Evolutionary conservation across 768 basidiomycete species (phyloP).

Genomic region (Amylocystis lapponica): DNA sequence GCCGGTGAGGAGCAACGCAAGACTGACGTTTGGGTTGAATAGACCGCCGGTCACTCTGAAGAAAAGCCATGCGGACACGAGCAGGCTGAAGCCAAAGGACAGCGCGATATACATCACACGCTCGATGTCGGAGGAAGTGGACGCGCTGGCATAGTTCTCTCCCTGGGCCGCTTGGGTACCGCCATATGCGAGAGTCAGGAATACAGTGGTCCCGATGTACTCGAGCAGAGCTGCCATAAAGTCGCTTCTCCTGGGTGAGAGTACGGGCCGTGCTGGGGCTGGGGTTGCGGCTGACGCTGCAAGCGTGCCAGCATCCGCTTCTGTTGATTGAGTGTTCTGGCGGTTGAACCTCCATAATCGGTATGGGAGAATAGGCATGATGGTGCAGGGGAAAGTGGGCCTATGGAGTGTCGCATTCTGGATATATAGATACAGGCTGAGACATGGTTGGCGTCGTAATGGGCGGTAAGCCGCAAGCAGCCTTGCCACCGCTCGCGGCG

Average conservation of each 20-base stretch:
- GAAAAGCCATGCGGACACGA: conserved; percentile 64
- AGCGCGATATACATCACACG: conserved; percentile 51
- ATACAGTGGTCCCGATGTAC: conserved; percentile 53
- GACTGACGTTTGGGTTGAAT: conserved; percentile 60
- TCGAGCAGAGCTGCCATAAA: conserved; percentile 47
- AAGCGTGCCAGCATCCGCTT: too few species aligned
- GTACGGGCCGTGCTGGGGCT: too few species aligned
- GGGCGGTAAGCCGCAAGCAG: too few species aligned
- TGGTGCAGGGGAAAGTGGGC: too few species aligned
- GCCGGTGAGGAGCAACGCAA: conserved; percentile 54
- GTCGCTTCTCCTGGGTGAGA: conserved; percentile 38
- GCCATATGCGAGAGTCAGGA: conserved; percentile 61
- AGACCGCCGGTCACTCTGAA: conserved; percentile 58
- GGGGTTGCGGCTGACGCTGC: too few species aligned
- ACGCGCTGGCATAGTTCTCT: conserved; percentile 5
- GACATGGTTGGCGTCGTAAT: too few species aligned
- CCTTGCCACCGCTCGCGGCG: too few species aligned
- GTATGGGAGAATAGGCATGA: too few species aligned
- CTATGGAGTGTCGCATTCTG: too few species aligned
- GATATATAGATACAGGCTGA: too few species aligned
- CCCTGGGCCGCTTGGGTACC: conserved; percentile 46
- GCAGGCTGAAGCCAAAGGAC: conserved; percentile 55
- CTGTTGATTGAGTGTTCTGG: too few species aligned
- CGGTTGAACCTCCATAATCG: too few species aligned
- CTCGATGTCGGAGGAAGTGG: conserved; percentile 23